These are phyloP conservation scores for Fusarium chaquense DNA, from an alignment of 2,329 filamentous ascomycete genomes.

Conservation along the genomic window DNA sequence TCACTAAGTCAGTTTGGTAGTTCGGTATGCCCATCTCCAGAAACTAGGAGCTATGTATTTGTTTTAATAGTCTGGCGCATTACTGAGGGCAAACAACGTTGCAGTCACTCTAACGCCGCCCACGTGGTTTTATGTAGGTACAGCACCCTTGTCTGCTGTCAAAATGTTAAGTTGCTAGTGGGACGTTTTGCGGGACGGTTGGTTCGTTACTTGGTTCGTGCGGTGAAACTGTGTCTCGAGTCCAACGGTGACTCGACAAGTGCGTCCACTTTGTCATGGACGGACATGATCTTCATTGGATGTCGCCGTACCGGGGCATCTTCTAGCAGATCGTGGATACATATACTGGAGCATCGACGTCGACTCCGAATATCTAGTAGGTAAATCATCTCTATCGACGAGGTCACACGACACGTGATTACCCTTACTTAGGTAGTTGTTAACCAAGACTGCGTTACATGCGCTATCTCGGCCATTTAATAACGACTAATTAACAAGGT, in stretches of 20 bases:
- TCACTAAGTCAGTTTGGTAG: conserved; percentile 2
- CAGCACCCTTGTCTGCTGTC: conserved; percentile 27
- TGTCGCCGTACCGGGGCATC: not conserved
- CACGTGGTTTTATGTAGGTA: conserved; percentile 19
- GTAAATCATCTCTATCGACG: not conserved
- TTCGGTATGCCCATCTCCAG: not conserved
- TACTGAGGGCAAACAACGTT: conserved; percentile 1
- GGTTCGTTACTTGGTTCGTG: conserved; percentile 22
- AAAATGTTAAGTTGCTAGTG: conserved; percentile 10
- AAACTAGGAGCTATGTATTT: not conserved
- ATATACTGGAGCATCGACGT: not conserved
- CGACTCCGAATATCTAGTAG: not conserved
- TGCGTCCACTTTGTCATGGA: not conserved
- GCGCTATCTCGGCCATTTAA: not conserved
- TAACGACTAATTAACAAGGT: not conserved
- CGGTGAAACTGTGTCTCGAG: conserved; percentile 6
- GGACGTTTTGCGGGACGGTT: conserved; percentile 14
- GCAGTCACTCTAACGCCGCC: conserved; percentile 2
- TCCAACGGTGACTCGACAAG: conserved; percentile 7
- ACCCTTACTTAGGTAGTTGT: not conserved
- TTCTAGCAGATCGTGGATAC: not conserved
- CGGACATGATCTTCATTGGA: not conserved
- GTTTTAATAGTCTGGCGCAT: not conserved
- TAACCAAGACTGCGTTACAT: not conserved
- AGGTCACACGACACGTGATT: not conserved